Conservation (phyloP, 345 rosid species). For the Murraya paniculata region DNA sequence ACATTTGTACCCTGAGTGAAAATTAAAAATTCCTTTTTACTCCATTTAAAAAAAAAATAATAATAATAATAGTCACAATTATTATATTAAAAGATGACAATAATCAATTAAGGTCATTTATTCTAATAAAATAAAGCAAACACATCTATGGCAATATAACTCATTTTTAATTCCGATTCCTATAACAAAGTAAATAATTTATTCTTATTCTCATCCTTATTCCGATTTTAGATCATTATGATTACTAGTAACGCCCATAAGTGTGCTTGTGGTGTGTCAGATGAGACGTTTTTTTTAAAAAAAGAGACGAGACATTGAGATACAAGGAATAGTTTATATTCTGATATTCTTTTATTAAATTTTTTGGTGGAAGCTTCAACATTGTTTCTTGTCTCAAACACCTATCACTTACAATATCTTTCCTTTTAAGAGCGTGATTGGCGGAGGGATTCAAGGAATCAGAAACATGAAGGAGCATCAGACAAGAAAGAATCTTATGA, state of each 20-base stretch:
- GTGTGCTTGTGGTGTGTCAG: background rate
- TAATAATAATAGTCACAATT: no score
- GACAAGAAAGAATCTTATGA: conserved; percentile 32
- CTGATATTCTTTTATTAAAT: background rate
- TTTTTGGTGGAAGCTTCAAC: background rate
- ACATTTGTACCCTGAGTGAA: no score
- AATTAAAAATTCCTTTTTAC: no score
- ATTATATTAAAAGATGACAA: no score
- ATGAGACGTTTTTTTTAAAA: no score
- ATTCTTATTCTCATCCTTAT: background rate
- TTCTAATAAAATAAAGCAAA: no score
- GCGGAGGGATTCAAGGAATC: conserved; percentile 60
- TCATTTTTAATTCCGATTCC: no score
- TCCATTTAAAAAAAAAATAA: no score
- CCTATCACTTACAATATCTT: conserved; percentile 2
- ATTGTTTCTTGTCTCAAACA: background rate
- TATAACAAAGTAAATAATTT: background rate
- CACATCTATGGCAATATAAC: no score
- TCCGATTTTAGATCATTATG: no score
- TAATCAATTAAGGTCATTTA: no score
- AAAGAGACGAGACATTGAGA: background rate
- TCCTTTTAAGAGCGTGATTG: conserved; percentile 52
- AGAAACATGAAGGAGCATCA: conserved; percentile 34
- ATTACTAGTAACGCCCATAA: background rate
- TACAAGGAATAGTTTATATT: background rate